Evolutionary conservation across 805 yeast species (phyloP), one percentile per base, ranked within the genome.

Genomic region (Teunomyces lycoperdinae): DNA sequence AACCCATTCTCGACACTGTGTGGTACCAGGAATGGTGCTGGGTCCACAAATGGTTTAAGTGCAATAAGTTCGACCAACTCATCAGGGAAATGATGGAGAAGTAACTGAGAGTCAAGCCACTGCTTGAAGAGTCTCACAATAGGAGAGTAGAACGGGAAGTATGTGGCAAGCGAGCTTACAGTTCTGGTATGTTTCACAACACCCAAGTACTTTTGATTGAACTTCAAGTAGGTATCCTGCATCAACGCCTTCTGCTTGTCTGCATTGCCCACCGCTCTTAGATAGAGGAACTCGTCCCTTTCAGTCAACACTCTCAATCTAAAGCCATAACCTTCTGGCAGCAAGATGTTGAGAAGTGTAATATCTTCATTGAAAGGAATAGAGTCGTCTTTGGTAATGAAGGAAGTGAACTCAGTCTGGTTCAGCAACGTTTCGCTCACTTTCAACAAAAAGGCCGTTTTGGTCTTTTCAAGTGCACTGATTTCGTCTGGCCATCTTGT

Each of bases 401-500:
- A 80, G 1, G 86, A 71, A 42, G 70, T 71, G 61, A 86, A 87
- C 13, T 67, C 68, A 9, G 83, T 74, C 45, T 80, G 80, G 44
- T 81, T 78, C 43, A 76, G 52, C 5, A 64, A 53, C 14, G 34
- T 14, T 33, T 77, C 79, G 50, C 65, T 55, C 17, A 91, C 79
- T 56, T 86, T 86, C 46, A 94, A 63, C 57, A 92, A 70, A 56
- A 94, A 89, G 6, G 98, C 98, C 29, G 95, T 81, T 61, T 94
- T 94, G 11, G 96, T 86, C 58, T 86, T 84, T 64, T 94, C 98
- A 46, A 90, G 69, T 2, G 97, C 90, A 34, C 76, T 69, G 5
- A 89, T 63, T 63, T 94, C 97, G 65, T 88, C 96, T 2, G 99
- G 99, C 99, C 99, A 94, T 63, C 83, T 83, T n/a, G 80, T 77